Base-by-base conservation (phyloP, 306 rosid genomes). In the Prunus salicina region DNA sequence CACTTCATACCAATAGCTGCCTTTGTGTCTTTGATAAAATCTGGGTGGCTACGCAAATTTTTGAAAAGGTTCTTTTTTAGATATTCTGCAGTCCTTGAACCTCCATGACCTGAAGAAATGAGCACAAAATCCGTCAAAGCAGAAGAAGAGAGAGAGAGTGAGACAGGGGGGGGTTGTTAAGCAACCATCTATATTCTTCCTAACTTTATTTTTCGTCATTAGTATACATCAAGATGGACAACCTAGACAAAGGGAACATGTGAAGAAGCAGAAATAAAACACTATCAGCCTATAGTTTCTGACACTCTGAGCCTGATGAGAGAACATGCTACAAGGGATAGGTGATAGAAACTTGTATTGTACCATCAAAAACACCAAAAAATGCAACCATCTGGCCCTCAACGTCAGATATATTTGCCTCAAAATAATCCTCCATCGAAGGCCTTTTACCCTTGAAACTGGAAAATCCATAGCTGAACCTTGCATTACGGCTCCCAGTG, bases 351-450 rank as follows among this genome's bases (percentile, higher is more conserved):
- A 22, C 69, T 28, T 4, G 76, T 52, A 68, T 82, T 46, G 64
- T 90, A 93, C 97, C 97, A 85, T 93, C 97, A 76, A 93, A 93
- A 85, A 93, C 97, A 77, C 96, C 97, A 46, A 93, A 93, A 84
- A 93, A 90, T 16, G 92, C 97, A 28, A 93, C 97, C 88, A 74
- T 89, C 76, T 93, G 94, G 67, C 94, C 97, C 81, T 93, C 93
- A 57, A 93, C 83, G 79, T 90, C 97, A 41, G 93, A 89, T 72
- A 88, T 86, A 25, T 64, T 86, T 43, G 94, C 88, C 89, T 87
- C 97, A 69, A 81, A 93, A 85, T 87, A 93, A 83, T 93, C 97
- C 90, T 93, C 97, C 97, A 93, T 93, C 10, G 96, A 93, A 80
- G 97, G 76, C 74, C 97, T 87, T 81, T 93, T 93, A 53, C 97